Evolutionary conservation across 805 yeast genomes (phyloP), one percentile per base, ranked within the genome.

Genomic region (Ogataea allantospora): DNA sequence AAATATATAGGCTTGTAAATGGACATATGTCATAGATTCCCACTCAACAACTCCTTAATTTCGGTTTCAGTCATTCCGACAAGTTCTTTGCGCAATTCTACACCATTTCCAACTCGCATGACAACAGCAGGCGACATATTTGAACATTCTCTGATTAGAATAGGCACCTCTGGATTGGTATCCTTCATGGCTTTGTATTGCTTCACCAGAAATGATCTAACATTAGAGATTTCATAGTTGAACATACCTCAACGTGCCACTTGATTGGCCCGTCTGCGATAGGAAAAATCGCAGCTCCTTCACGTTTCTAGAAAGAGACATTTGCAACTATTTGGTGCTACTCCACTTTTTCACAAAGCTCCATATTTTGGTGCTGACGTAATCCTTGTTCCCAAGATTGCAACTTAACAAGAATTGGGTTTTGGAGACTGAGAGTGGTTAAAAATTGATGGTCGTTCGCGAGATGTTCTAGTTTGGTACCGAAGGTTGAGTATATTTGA

Each of bases 231-330:
- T 7, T 19, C 8, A 19, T 19, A 19, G 22, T 21, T n/a, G 11
- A 10, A 47, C 51, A 35, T 38, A 47, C 77, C 73, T 78, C 51
- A 85, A 67, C 6, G 83, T 78, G 7, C 67, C 70, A 10, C 89
- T 77, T 5, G 86, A 77, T 46, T 77, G 77, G n/a, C 84, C 83
- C n/a, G 81, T 72, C 62, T 83, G 93, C 21, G 88, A 81, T 47
- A 86, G 70, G 56, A 86, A 88, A 65, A 85, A 83, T 62, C 95
- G 76, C 55, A 87, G 70, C 68, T 87, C 95, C 58, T 72, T 84
- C 48, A 86, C 72, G 8, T 84, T 74, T 22, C 65, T 59, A n/a
- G 80, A 76, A 12, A 35, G 14, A 23, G 60, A 37, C 28, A 51
- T 53, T 22, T 49, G 23, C 3, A 8, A 10, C 18, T 21, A 21